Percentiles rank a stretch among this genome's conserved stretches.
phyloP scores from a whole-genome alignment of 2,329 filamentous ascomycete genomes.

The Xylariaceae sp. region DNA sequence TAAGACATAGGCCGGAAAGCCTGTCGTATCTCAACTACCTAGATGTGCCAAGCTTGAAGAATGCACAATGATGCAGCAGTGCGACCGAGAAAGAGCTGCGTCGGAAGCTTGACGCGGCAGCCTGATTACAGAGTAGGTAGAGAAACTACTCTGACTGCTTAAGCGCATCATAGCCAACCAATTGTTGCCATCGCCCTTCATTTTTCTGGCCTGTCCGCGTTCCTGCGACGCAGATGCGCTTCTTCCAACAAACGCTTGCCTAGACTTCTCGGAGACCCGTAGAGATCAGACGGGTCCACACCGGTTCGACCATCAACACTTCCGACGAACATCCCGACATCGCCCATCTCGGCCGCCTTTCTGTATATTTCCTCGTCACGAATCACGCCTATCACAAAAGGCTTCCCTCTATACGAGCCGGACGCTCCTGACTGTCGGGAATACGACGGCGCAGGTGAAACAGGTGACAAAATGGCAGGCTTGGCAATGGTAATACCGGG shows the following conservation, averaged over 20 bases:
- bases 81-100: neutral
- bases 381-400: slow-evolving; percentile 49
- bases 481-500: slow-evolving; percentile 40
- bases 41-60: neutral
- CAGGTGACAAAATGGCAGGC: slow-evolving; percentile 28
- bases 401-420: slow-evolving; percentile 51
- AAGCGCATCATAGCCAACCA: neutral
- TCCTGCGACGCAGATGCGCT: slow-evolving; percentile 27
- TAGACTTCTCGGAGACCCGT: slow-evolving; percentile 44
- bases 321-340: slow-evolving; percentile 48
- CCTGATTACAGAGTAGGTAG: neutral
- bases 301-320: slow-evolving; percentile 48
- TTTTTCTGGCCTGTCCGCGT: slow-evolving; percentile 2
- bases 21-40: neutral
- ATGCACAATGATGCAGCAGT: neutral
- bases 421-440: slow-evolving; percentile 31
- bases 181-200: neutral
- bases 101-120: neutral
- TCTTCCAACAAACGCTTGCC: slow-evolving; percentile 47
- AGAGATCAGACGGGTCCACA: slow-evolving; percentile 44
- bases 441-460: slow-evolving; percentile 31
- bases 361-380: slow-evolving; percentile 45
- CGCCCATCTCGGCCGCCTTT: slow-evolving; percentile 43
- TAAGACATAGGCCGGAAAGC: neutral
- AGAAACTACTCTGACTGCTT: neutral